These are phyloP conservation scores for Lepidium didymum DNA, from an alignment of 345 rosid species.

Conservation along the genomic window DNA sequence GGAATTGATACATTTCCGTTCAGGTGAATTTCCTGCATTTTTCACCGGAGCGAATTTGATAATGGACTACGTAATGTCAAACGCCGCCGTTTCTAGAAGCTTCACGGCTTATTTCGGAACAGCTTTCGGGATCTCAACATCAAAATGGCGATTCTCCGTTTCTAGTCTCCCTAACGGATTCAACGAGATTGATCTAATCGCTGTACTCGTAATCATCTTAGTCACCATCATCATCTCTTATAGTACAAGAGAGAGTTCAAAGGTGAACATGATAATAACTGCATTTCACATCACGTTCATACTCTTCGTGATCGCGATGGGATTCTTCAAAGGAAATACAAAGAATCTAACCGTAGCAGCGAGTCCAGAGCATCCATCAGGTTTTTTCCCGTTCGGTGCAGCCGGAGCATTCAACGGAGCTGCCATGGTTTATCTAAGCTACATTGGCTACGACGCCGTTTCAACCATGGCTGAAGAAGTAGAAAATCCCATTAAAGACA, in stretches of 20 bases:
- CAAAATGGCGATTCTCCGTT: constrained; percentile 57
- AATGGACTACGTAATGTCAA: constrained; percentile 85
- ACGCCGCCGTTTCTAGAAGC: constrained; percentile 86
- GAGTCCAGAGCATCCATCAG: constrained; percentile 46
- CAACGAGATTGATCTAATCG: constrained; percentile 65
- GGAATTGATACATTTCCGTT: neutral
- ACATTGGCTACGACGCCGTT: constrained; percentile 95
- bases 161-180: constrained; percentile 59
- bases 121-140: constrained; percentile 63
- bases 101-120: constrained; percentile 66
- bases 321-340: constrained; percentile 60
- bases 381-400: constrained; percentile 68
- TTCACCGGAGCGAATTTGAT: constrained; percentile 83
- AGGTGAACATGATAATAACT: constrained; percentile 71
- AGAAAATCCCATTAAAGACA: constrained; percentile 65
- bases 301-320: constrained; percentile 61
- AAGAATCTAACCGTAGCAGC: constrained; percentile 50
- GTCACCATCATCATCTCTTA: constrained; percentile 59
- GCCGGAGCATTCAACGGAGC: constrained; percentile 81
- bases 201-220: constrained; percentile 45
- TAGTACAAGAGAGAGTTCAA: constrained; percentile 74
- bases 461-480: constrained; percentile 97
- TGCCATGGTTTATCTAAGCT: constrained; percentile 74
- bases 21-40: constrained; percentile 87
- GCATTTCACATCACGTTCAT: constrained; percentile 73